Conservation (phyloP, 129 eudicot genomes). For the Pulicaria dysenterica region DNA sequence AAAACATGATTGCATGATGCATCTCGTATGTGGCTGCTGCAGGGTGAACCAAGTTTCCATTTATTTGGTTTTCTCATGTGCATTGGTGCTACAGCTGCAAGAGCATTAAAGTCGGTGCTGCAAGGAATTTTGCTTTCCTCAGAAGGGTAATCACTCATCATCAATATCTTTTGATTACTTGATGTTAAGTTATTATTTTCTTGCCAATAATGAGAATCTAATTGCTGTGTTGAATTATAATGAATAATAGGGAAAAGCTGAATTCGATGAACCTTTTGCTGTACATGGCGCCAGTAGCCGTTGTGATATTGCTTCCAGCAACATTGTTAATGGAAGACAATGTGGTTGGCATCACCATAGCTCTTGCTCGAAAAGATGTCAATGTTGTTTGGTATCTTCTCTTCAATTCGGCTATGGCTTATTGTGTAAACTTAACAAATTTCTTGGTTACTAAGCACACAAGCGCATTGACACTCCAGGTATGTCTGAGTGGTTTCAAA, state of each 20-base stretch:
- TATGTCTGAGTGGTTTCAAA: not conserved
- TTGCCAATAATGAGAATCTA: not conserved
- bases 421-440: constrained; percentile 45
- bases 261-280: constrained; percentile 50
- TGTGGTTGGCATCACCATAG: constrained; percentile 44
- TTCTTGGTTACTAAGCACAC: constrained; percentile 56
- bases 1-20: no score
- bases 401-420: constrained; percentile 42
- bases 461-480: constrained; percentile 54
- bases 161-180: not conserved
- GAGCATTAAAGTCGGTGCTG: constrained; percentile 38
- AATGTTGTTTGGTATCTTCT: constrained; percentile 37
- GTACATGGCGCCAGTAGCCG: constrained; percentile 58
- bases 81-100: constrained; percentile 47
- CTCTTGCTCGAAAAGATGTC: constrained; percentile 40
- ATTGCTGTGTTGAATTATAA: not conserved
- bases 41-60: constrained; percentile 53
- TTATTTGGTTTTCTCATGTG: constrained; percentile 44
- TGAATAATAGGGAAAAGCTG: constrained; percentile 33
- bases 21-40: not conserved
- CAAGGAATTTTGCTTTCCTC: constrained; percentile 41
- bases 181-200: not conserved
- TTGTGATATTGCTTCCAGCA: constrained; percentile 44
- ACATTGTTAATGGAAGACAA: constrained; percentile 46
- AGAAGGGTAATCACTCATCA: constrained; percentile 30